Evolutionary conservation across 140 eudicot genomes (phyloP), one percentile per base, ranked within the genome.

Genomic region (Stevia rebaudiana): DNA sequence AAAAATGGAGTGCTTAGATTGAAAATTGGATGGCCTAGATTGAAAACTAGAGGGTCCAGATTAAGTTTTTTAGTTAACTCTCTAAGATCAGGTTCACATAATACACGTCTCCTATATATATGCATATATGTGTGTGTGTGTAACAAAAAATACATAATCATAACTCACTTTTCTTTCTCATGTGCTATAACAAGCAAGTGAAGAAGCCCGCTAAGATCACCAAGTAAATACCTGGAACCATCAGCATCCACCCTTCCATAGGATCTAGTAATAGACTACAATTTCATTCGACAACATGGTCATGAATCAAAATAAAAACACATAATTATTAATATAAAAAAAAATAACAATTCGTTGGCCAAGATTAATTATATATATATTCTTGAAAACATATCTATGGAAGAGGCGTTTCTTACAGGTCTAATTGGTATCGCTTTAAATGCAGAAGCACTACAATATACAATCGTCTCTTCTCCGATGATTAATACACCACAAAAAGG

Each of bases 211-310:
- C 79, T 80, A 63, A 88, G 98, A 78, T 92, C 98, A 52, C 98
- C 96, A 25, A 92, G 90, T 68, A 92, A 72, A 61, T 92, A 92
- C 35, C 96, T 84, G 15, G 98, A 92, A 68, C 98, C 98, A 75
- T 92, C 95, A 24, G 96, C 89, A 77, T 92, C 98, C 59, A 92
- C 96, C 80, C 96, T 85, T 37, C 96, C 98, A 71, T 92, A 92
- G 31, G 98, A 88, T 83, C 82, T 85, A 63, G 96, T 92, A 52
- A 92, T 88, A 46, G 95, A 80, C 98, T 92, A 59, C 25, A 54
- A 22, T 17, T 46, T 41, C 50, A 71, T 69, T 68, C 1, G 21
- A 68, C 54, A 65, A 39, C 42, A 50, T 19, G 8, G 18, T 65
- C 46, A 75, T 68, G 23, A 67, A 25, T 48, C 17, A 61, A 46